Percentiles rank a stretch among this genome's conserved stretches.
phyloP scores from a whole-genome alignment of 371 early-diverging fungal genomes.

The Mycotypha africana region DNA sequence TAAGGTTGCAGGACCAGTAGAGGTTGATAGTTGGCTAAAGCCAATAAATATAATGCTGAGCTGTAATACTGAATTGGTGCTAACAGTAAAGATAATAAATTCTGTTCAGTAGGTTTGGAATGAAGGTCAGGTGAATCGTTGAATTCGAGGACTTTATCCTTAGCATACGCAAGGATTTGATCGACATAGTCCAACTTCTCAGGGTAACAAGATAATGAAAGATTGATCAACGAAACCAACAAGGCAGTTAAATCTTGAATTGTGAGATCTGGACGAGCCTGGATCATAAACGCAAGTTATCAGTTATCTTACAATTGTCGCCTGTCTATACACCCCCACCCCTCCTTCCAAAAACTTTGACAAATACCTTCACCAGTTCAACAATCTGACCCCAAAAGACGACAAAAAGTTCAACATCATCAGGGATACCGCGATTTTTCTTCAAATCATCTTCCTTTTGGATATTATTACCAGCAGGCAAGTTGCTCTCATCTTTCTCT shows the following conservation, averaged over 20 bases:
- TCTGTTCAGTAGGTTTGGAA: conserved; percentile 52
- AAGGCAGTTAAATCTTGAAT: conserved; percentile 87
- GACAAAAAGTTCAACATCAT: conserved; percentile 84
- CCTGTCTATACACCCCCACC: too few relatives aligned
- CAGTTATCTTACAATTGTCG: too few relatives aligned
- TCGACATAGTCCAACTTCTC: conserved; percentile 82
- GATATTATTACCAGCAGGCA: conserved; percentile 14
- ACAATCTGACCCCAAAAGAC: conserved; percentile 94
- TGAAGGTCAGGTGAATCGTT: conserved; percentile 51
- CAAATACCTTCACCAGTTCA: conserved; percentile 83
- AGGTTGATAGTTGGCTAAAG: conserved; percentile 57
- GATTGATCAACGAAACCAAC: conserved; percentile 76
- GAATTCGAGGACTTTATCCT: conserved; percentile 26
- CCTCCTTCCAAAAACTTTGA: too few relatives aligned
- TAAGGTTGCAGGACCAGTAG: conserved; percentile 77
- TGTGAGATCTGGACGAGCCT: conserved; percentile 79
- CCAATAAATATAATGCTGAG: conserved; percentile 3
- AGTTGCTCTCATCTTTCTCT: conserved; percentile 15
- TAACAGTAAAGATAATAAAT: conserved; percentile 61
- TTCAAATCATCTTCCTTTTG: background rate
- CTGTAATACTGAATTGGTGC: conserved; percentile 50
- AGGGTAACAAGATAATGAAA: conserved; percentile 92
- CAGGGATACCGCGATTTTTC: conserved; percentile 70
- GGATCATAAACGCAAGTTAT: background rate
- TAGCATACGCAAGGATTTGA: conserved; percentile 81